Base-by-base conservation (phyloP, 306 rosid species). In the Inga leiocalycina region DNA sequence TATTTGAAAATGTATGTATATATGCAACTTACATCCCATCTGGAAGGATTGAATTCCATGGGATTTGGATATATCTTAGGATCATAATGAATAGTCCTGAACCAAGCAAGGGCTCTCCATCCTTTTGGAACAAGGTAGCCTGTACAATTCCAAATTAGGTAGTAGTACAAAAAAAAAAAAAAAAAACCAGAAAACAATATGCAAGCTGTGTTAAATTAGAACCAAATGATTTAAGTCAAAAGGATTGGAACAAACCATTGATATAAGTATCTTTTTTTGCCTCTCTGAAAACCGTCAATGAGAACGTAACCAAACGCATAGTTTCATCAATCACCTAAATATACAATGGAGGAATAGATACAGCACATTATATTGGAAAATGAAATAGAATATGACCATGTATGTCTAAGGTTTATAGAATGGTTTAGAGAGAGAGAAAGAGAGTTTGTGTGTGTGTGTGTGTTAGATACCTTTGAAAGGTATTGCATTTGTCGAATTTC, bases 281-380 rank as follows among this genome's bases (percentile, higher is more conserved):
- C 84, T 88, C 85, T 41, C 94, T 85, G 75, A 92, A 92, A 30
- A 88, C 91, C 0, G 74, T 45, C 0, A 88, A 85, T 13, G 98
- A 89, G 90, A 94, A 89, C 8, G 98, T 90, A 45, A 90, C 22
- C 8, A 94, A 3, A 1, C 97, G 86, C 59, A 91, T 77, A 2
- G 98, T 90, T 91, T 94, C 98, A 52, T 94, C 98, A 19, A 94
- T 80, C 81, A 89, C 98, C 97, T 90, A 74, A 15, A 10, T 22
- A n/a, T 57, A 1, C 1, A 57, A 59, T 2, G 5, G 0, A 9
- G 2, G 34, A 62, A 10, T 4, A 4, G 34, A 32, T 32, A 32
- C 2, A 32, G 34, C 34, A 32, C 34, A 32, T 32, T 32, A 32
- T 32, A 32, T 32, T 32, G 34, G 34, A 32, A 32, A 32, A 32